Evolutionary conservation across 495 filamentous ascomycete species (phyloP).

Genomic region (Aspergillus saccharolyticus): DNA sequence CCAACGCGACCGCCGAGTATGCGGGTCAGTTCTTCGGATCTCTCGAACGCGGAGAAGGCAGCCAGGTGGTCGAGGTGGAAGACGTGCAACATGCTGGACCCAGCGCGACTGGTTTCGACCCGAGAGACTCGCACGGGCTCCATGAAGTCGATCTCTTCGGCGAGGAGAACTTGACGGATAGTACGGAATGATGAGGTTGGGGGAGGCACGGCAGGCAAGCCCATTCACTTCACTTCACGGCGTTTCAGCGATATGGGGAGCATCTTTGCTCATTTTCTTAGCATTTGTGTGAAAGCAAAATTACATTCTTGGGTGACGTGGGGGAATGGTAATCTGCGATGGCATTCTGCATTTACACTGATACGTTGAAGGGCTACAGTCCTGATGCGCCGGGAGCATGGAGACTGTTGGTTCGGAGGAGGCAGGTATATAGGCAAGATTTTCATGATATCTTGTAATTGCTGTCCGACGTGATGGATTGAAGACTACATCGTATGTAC

Average conservation of each 20-base stretch:
- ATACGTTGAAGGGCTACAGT: background rate
- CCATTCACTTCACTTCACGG: background rate
- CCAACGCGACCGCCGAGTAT: constrained; percentile 44
- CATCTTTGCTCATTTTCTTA: background rate
- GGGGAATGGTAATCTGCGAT: background rate
- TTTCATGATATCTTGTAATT: no score
- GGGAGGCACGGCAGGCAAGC: no score
- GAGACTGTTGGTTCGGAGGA: background rate
- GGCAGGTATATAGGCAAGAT: background rate
- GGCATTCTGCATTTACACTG: background rate
- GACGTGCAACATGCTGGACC: constrained; percentile 2
- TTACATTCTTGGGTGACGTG: background rate
- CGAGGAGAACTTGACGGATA: background rate
- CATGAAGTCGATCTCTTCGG: background rate
- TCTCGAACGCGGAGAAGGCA: constrained; percentile 16
- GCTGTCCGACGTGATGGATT: no score
- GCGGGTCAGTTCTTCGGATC: constrained; percentile 41
- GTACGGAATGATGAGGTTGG: background rate
- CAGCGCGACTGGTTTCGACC: background rate
- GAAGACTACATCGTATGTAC: no score
- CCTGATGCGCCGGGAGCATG: constrained; percentile 6
- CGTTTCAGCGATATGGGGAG: background rate
- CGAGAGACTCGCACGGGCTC: background rate
- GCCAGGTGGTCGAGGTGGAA: constrained; percentile 1
- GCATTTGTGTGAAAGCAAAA: background rate